Evolutionary conservation across 192 early-diverging fungal genomes (phyloP), one percentile per base, ranked within the genome.

Genomic region (Dissophora ornata): DNA sequence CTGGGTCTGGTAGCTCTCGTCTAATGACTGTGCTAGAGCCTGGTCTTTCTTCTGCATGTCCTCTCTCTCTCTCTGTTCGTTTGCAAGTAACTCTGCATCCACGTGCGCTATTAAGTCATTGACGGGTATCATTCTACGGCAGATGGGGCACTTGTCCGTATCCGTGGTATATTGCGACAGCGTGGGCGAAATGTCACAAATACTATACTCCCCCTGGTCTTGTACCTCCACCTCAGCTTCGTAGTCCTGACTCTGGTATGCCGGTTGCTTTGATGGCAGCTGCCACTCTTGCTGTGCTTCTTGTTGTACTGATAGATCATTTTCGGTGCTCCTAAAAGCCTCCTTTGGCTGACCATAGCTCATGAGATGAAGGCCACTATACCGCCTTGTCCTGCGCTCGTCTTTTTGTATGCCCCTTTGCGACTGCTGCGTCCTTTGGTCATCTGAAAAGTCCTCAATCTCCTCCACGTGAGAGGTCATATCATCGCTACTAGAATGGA

Each of bases 361-460:
- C 13, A 34, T n/a, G 29, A 67, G 45, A 12, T 50, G 57, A 0
- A 77, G 33, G 1, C 64, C 64, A 51, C 58, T 62, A 24, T 57
- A 57, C 18, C 73, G 40, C 18, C 47, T 30, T 3, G 22, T 16
- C 21, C 29, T 57, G 16, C 60, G 69, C 32, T 62, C 53, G 3
- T 22, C 38, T 24, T 25, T 4, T n/a, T 45, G 44, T n/a, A 6
- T 64, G 15, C 16, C 25, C 1, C 28, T 26, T 19, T 12, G 18
- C 19, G 29, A 1, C 21, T 18, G 40, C 52, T 55, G 47, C 10
- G 49, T 50, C 26, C 44, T 52, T n/a, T 51, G 41, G 13, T 77
- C 73, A 29, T 77, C 73, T 1, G 73, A 67, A 45, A 77, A 67
- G 16, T 45, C 48, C 9, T 61, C 73, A 29, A 77, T 67, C 22